phyloP scores from a whole-genome alignment of 2,329 filamentous ascomycete species.

The Colletotrichum sp. region DNA sequence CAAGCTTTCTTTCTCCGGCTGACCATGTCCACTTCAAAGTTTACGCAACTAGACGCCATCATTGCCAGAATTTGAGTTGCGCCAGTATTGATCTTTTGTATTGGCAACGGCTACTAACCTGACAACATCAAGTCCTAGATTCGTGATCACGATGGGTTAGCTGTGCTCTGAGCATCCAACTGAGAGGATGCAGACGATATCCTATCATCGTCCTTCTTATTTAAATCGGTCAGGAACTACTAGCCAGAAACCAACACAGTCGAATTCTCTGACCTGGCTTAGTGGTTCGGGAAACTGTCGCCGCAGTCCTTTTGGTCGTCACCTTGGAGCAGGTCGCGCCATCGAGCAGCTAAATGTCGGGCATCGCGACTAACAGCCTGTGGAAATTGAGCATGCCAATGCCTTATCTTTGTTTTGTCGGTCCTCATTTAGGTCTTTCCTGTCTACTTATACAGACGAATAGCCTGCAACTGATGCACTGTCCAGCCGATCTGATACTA shows the following conservation, averaged over 20 bases:
- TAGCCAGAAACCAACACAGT: too few relatives aligned
- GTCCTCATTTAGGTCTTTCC: rapidly evolving
- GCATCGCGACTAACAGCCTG: not conserved
- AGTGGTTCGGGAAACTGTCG: too few relatives aligned
- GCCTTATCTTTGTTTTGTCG: rapidly evolving
- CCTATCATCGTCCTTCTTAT: rapidly evolving
- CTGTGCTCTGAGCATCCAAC: rapidly evolving
- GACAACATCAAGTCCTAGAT: not conserved
- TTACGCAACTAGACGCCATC: not conserved
- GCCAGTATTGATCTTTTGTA: not conserved
- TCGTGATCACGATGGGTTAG: not conserved
- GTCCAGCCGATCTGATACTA: not conserved
- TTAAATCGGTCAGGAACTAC: not conserved
- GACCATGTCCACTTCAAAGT: not conserved
- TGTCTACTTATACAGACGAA: not conserved
- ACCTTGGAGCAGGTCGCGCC: too few relatives aligned
- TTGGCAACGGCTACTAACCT: not conserved
- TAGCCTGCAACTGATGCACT: rapidly evolving
- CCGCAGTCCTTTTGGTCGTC: too few relatives aligned
- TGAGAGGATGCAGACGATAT: rapidly evolving
- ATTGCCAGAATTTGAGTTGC: not conserved
- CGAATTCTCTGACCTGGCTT: too few relatives aligned
- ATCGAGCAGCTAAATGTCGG: not conserved
- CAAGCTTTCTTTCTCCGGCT: not conserved
- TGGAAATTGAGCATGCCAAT: not conserved